A percentile compares a stretch with the other conserved stretches of the same genome.
Conservation (phyloP, 2,329 filamentous ascomycete genomes). For the Davidsoniella virescens region DNA sequence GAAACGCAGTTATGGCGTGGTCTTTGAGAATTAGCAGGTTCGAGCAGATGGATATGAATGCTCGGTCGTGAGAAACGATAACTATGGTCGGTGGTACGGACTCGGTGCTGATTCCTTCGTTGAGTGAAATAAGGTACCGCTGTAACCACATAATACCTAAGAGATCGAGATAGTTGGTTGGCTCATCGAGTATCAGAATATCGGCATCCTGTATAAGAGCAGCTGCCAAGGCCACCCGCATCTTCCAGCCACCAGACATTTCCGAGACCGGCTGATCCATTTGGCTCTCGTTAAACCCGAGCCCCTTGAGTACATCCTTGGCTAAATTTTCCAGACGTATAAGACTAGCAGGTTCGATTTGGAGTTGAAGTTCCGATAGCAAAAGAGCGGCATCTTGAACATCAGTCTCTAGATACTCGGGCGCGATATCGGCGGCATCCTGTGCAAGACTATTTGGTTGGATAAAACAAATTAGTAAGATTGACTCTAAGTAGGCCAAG, state of each 20-base stretch:
- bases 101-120: slow-evolving; percentile 24
- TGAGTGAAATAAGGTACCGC: slow-evolving; percentile 45
- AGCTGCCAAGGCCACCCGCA: slow-evolving; percentile 49
- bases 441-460: too few relatives aligned
- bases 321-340: slow-evolving; percentile 50
- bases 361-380: slow-evolving; percentile 50
- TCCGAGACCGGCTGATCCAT: slow-evolving; percentile 44
- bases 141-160: slow-evolving; percentile 77
- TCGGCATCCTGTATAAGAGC: slow-evolving; percentile 58
- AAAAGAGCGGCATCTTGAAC: slow-evolving; percentile 54
- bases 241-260: slow-evolving; percentile 63
- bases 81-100: slow-evolving; percentile 44
- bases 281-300: slow-evolving; percentile 51
- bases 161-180: slow-evolving; percentile 40
- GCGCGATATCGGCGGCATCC: slow-evolving; percentile 23
- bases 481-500: too few relatives aligned
- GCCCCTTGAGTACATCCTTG: slow-evolving; percentile 46
- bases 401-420: slow-evolving; percentile 42
- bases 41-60: slow-evolving; percentile 62
- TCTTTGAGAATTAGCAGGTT: slow-evolving; percentile 64
- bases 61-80: slow-evolving; percentile 70
- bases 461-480: too few relatives aligned
- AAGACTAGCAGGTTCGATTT: slow-evolving; percentile 49
- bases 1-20: slow-evolving; percentile 55
- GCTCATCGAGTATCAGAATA: slow-evolving; percentile 50